These are phyloP conservation scores for Claviceps spartinae DNA, from an alignment of 2,329 filamentous ascomycete species.

Conservation along the genomic window DNA sequence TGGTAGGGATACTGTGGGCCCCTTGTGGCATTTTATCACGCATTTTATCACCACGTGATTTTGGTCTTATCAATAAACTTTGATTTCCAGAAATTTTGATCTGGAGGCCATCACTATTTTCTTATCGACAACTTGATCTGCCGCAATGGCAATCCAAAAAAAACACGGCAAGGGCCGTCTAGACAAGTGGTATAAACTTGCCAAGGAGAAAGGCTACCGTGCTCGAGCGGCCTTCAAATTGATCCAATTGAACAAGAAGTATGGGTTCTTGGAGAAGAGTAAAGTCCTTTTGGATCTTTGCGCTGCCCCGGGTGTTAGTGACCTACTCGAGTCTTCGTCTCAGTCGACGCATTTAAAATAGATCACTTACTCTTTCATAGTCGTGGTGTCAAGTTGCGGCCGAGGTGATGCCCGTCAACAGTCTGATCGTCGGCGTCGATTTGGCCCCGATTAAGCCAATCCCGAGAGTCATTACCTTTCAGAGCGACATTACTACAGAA, in stretches of 20 bases:
- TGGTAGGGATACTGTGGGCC: no score
- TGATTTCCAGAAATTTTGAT: slow-evolving; percentile 17
- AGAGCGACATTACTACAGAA: slow-evolving; percentile 95
- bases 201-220: slow-evolving; percentile 95
- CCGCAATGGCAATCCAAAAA: slow-evolving; percentile 84
- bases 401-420: slow-evolving; percentile 83
- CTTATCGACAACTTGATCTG: slow-evolving; percentile 2
- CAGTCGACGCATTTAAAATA: not conserved
- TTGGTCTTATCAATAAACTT: slow-evolving; percentile 13
- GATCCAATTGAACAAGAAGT: slow-evolving; percentile 97
- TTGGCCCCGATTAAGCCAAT: slow-evolving; percentile 92
- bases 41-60: slow-evolving; percentile 7
- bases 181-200: slow-evolving; percentile 97
- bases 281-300: slow-evolving; percentile 95
- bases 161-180: slow-evolving; percentile 97
- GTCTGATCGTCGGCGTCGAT: slow-evolving; percentile 89
- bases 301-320: slow-evolving; percentile 74
- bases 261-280: slow-evolving; percentile 93
- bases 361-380: slow-evolving; percentile 22
- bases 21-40: slow-evolving; percentile 1
- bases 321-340: not conserved
- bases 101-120: not conserved
- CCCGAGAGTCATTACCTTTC: slow-evolving; percentile 84
- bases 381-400: slow-evolving; percentile 95
- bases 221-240: slow-evolving; percentile 95